Percentiles rank a stretch among this genome's conserved stretches.
phyloP scores from a whole-genome alignment of 2,329 filamentous ascomycete genomes.

The Ceratocystis smalleyi region DNA sequence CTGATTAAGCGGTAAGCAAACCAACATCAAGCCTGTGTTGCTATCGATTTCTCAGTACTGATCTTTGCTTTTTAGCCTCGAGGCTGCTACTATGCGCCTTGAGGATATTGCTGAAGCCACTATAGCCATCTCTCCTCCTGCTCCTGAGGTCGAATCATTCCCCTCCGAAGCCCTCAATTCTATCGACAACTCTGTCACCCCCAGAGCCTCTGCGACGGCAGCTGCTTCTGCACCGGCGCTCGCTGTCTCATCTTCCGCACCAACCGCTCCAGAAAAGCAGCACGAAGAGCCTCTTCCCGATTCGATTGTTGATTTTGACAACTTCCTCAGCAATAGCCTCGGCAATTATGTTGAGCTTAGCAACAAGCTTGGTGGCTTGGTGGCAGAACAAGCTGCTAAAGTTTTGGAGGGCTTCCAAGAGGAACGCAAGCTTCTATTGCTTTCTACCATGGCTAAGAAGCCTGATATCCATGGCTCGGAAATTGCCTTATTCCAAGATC shows the following conservation, averaged over 20 bases:
- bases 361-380: constrained; percentile 57
- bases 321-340: constrained; percentile 57
- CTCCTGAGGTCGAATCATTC: constrained; percentile 26
- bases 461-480: constrained; percentile 51
- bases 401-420: constrained; percentile 57
- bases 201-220: constrained; percentile 9
- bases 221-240: constrained; percentile 16
- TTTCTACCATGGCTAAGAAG: constrained; percentile 84
- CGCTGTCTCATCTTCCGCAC: constrained; percentile 23
- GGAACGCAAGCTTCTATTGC: constrained; percentile 74
- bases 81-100: constrained; percentile 87
- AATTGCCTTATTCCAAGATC: constrained; percentile 52
- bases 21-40: background rate
- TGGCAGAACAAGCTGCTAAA: constrained; percentile 57
- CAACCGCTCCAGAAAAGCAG: constrained; percentile 28
- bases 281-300: constrained; percentile 49
- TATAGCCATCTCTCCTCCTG: constrained; percentile 40
- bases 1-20: constrained; percentile 82
- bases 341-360: constrained; percentile 65
- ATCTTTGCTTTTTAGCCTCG: constrained; percentile 47
- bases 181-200: background rate
- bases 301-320: constrained; percentile 77
- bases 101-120: constrained; percentile 85
- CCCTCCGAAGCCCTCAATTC: background rate
- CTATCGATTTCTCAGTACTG: background rate